These are phyloP conservation scores for Cryptococcus maquisensis DNA, from an alignment of 1,284 basidiomycete species.

Conservation along the genomic window DNA sequence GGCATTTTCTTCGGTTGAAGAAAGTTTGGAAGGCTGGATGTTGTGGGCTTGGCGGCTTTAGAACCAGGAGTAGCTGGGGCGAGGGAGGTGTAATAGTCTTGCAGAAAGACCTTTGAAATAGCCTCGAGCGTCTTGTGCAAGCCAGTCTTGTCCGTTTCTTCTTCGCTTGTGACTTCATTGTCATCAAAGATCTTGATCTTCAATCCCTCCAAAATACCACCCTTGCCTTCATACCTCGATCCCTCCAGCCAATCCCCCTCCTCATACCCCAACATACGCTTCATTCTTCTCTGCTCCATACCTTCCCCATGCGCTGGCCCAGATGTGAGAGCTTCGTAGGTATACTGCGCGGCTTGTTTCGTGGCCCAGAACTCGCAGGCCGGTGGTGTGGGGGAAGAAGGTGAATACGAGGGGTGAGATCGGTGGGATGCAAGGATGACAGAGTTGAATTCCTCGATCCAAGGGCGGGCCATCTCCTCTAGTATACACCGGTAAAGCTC, in stretches of 20 bases:
- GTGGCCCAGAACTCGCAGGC: slow-evolving; percentile 71
- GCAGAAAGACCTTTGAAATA: slow-evolving; percentile 20
- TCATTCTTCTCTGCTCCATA: slow-evolving; percentile 39
- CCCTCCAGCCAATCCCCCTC: slow-evolving; percentile 43
- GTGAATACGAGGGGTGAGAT: background rate
- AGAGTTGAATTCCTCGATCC: slow-evolving; percentile 62
- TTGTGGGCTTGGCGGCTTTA: background rate
- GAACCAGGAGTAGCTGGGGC: too few relatives aligned
- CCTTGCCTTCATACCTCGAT: slow-evolving; percentile 35
- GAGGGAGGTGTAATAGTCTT: slow-evolving; percentile 20
- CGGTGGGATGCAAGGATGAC: slow-evolving; percentile 16
- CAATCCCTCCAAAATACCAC: slow-evolving; percentile 28
- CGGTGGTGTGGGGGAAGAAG: background rate
- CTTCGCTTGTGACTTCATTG: background rate
- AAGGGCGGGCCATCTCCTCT: slow-evolving; percentile 65
- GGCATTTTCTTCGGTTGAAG: slow-evolving; percentile 36
- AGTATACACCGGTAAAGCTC: slow-evolving; percentile 37
- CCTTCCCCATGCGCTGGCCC: slow-evolving; percentile 36
- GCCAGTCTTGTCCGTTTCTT: slow-evolving; percentile 3
- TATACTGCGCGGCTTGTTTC: slow-evolving; percentile 58
- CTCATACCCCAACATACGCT: slow-evolving; percentile 35
- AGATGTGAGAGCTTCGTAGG: slow-evolving; percentile 35
- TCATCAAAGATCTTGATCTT: slow-evolving; percentile 32
- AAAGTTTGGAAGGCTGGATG: slow-evolving; percentile 24
- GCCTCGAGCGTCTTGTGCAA: slow-evolving; percentile 29